These are phyloP conservation scores for Flaveria robusta DNA, from an alignment of 129 eudicot species.

Conservation along the genomic window DNA sequence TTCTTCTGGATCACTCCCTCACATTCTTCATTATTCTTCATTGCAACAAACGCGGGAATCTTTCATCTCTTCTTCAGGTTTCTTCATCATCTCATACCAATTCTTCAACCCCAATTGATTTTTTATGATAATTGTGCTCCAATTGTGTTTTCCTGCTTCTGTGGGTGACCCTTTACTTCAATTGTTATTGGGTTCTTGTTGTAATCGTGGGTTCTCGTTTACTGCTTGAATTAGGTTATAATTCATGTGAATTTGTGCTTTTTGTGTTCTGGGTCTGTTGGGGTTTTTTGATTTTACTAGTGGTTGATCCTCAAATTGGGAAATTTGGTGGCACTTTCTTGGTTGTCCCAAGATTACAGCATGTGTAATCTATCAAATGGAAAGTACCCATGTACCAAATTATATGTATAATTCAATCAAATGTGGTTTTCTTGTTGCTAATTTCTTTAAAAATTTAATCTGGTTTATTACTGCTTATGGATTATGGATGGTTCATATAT, in stretches of 20 bases:
- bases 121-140: background rate
- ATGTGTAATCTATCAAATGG: background rate
- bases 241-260: background rate
- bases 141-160: slow-evolving; percentile 9
- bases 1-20: slow-evolving; percentile 18
- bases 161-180: slow-evolving; percentile 1
- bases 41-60: slow-evolving; percentile 1
- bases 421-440: background rate
- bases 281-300: background rate
- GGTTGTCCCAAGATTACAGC: background rate
- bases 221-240: slow-evolving; percentile 13
- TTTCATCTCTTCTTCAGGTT: slow-evolving; percentile 14
- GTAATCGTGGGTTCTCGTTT: background rate
- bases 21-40: background rate
- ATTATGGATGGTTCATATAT: background rate
- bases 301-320: background rate
- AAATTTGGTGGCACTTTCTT: background rate
- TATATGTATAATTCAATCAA: background rate
- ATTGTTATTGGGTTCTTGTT: slow-evolving; percentile 3
- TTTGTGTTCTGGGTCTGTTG: background rate
- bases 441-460: background rate
- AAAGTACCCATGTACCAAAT: background rate
- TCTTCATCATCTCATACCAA: background rate
- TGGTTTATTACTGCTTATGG: slow-evolving; percentile 16
- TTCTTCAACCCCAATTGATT: background rate